Base-by-base conservation (phyloP, 495 filamentous ascomycete species). In the Ramalina peruviana region DNA sequence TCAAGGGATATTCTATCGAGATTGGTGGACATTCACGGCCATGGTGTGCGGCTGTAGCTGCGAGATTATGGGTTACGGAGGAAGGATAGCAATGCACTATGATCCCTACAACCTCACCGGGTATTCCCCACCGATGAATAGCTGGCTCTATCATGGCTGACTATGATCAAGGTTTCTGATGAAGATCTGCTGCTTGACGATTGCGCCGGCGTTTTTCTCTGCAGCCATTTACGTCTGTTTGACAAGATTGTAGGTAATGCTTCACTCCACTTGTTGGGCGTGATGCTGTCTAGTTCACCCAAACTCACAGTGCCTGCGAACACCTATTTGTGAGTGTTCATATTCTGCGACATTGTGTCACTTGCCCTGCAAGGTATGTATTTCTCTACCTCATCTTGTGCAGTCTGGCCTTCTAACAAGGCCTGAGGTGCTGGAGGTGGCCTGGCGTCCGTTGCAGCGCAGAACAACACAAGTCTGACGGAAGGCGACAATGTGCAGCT, bases 401-500 rank as follows among this genome's bases (percentile, higher is more conserved):
- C 17, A 10, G 16, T 38, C 2, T 21, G 12, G 20, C 30, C 27
- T 16, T 36, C 36, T 46, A 27, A 47, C 36, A 13, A 7, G 4
- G 11, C 12, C 16, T n/a, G 19, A 53, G 79, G 72, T 25, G 72
- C 75, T 19, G 81, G 81, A 40, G 81, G 79, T 45, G 74, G 70
- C 33, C 70, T 83, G 44, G 79, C 79, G 3, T 74, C 74, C 4
- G 62, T 63, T 21, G 73, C 71, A 9, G 68, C 64, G 10, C 60
- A 69, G 45, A 54, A 58, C n/a, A 36, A 56, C 9, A 45, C 57
- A 9, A 54, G 67, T 58, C 52, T 58, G 15, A 53, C 59, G 25
- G 59, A 68, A 26, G 78, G 78, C 25, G 78, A 84, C 62, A 63
- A 80, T 54, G 73, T 80, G 46, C 83, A 83, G 54, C 78, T 86